Percentiles rank a stretch among this genome's conserved stretches.
These are phyloP conservation scores for Clonostachys solani DNA, from an alignment of 2,329 filamentous ascomycete genomes.

Conservation along the genomic window DNA sequence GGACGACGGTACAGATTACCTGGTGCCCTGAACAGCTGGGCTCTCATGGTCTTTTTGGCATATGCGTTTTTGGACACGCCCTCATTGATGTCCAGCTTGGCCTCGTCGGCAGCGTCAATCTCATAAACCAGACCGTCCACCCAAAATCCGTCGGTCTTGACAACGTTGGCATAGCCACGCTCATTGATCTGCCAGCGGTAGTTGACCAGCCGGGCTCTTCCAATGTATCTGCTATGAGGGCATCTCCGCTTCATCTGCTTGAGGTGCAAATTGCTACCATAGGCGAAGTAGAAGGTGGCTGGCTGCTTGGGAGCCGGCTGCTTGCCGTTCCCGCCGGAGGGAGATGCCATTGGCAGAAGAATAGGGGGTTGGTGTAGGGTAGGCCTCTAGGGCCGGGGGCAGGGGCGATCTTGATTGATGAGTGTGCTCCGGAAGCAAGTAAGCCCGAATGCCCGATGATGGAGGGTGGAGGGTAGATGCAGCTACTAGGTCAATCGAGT, in stretches of 20 bases:
- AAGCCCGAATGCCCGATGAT: background rate
- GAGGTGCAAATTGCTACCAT: conserved; percentile 39
- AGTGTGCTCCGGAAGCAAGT: background rate
- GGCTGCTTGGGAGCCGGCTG: conserved; percentile 8
- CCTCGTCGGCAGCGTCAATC: conserved; percentile 28
- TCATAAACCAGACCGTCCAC: conserved; percentile 37
- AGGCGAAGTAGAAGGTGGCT: conserved; percentile 37
- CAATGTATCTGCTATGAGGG: conserved; percentile 31
- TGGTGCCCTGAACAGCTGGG: conserved; percentile 24
- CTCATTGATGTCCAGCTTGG: conserved; percentile 31
- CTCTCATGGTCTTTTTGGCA: conserved; percentile 23
- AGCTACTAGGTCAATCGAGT: no score
- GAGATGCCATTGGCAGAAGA: background rate
- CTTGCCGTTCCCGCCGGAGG: background rate
- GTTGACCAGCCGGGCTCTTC: conserved; percentile 27
- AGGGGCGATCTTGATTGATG: background rate
- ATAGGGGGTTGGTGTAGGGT: background rate
- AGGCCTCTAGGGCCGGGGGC: background rate
- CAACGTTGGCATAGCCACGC: conserved; percentile 39
- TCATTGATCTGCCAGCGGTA: conserved; percentile 42
- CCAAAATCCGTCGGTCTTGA: conserved; percentile 21
- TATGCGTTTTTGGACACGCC: conserved; percentile 33
- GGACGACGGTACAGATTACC: conserved; percentile 26
- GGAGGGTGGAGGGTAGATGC: no score
- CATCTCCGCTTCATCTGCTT: conserved; percentile 39